Evolutionary conservation across 164 flowering plant genomes (phyloP).

Genomic region (Umbilicus rupestris): DNA sequence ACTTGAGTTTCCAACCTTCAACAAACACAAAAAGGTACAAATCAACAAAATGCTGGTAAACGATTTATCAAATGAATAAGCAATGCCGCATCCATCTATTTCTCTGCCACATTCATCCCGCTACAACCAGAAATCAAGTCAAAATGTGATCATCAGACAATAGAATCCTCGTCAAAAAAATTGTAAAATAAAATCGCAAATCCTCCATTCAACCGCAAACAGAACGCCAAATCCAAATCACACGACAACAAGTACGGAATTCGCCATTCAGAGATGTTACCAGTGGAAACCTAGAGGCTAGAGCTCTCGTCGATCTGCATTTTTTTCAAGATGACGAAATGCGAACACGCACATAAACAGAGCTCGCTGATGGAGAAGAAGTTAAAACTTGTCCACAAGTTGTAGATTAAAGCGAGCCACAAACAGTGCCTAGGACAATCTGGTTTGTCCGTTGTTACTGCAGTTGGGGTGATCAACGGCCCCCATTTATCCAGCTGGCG

Average conservation of each 20-base stretch:
- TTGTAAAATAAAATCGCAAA: too few relatives aligned
- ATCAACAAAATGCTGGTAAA: too few relatives aligned
- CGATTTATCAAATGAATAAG: too few relatives aligned
- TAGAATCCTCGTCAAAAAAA: too few relatives aligned
- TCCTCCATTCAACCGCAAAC: too few relatives aligned
- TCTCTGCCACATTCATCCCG: too few relatives aligned
- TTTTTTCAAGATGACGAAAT: neutral
- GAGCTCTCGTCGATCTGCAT: neutral
- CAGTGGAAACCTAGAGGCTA: neutral
- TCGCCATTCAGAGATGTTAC: neutral
- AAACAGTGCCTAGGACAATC: neutral
- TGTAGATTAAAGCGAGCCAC: neutral
- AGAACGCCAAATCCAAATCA: too few relatives aligned
- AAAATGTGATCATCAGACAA: too few relatives aligned
- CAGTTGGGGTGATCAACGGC: neutral
- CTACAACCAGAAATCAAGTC: too few relatives aligned
- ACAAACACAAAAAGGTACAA: too few relatives aligned
- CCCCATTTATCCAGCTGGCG: neutral
- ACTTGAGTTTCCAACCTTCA: too few relatives aligned
- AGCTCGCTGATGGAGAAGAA: neutral
- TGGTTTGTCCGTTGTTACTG: neutral
- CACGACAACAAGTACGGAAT: neutral
- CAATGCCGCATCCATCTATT: too few relatives aligned
- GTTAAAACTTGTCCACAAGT: neutral
- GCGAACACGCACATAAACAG: slow-evolving; percentile 5